These are phyloP conservation scores for Rhizomucor pusillus DNA, from an alignment of 371 early-diverging fungal species.

Conservation along the genomic window DNA sequence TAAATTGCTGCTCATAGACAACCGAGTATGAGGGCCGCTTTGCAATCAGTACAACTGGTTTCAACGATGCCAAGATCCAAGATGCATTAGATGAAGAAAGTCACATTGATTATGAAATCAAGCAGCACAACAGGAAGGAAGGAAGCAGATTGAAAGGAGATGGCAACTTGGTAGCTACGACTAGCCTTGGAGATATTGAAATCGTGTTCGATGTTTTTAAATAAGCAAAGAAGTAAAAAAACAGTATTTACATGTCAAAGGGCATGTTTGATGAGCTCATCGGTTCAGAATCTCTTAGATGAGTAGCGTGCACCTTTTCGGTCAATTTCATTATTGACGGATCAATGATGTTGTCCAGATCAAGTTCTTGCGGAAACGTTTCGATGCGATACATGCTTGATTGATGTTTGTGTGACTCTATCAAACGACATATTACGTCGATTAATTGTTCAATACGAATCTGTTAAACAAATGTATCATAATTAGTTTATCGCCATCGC, in stretches of 20 bases:
- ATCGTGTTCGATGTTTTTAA: slow-evolving; percentile 15
- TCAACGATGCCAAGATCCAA: slow-evolving; percentile 3
- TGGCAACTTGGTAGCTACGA: slow-evolving; percentile 7
- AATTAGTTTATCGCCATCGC: not conserved
- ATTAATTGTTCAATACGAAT: not conserved
- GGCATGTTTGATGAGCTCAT: not conserved
- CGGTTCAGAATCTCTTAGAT: not conserved
- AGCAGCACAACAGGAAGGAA: slow-evolving; percentile 6
- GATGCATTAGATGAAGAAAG: slow-evolving; percentile 2
- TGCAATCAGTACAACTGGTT: slow-evolving; percentile 7
- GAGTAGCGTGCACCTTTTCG: not conserved
- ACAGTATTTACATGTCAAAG: not conserved
- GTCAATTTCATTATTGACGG: not conserved
- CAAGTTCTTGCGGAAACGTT: not conserved
- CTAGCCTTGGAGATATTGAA: slow-evolving; percentile 12
- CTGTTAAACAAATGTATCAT: not conserved
- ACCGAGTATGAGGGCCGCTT: slow-evolving; percentile 15
- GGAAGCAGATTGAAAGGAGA: slow-evolving; percentile 10
- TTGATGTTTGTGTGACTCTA: not conserved
- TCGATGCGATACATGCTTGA: not conserved
- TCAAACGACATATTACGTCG: not conserved
- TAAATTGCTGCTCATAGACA: not conserved
- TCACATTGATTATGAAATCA: slow-evolving; percentile 3
- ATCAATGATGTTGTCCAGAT: not conserved
- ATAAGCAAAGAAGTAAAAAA: not conserved